Evolutionary conservation across 1,284 basidiomycete genomes (phyloP).

Genomic region (Leccinum ponderosum): DNA sequence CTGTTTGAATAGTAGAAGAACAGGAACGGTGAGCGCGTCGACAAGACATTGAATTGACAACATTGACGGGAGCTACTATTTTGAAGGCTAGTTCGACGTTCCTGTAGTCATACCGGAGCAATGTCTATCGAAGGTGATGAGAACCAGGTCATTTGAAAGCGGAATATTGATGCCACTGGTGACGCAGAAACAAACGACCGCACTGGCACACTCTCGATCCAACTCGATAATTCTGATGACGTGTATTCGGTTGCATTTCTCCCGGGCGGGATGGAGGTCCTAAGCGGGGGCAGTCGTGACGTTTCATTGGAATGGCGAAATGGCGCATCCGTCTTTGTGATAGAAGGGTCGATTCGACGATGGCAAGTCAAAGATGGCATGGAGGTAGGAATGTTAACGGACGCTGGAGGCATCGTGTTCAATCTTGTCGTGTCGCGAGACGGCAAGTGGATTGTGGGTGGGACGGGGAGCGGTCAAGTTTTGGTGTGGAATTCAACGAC

Average conservation of each 20-base stretch:
- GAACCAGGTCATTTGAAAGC: neutral
- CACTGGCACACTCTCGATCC: neutral
- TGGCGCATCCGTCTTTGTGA: no score
- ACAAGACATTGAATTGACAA: neutral
- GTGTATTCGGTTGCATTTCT: neutral
- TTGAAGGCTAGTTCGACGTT: neutral
- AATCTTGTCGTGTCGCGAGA: neutral
- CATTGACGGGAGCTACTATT: neutral
- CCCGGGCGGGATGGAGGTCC: neutral
- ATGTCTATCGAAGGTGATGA: neutral
- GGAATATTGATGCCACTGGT: neutral
- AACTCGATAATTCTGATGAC: rapidly evolving
- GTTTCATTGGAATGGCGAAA: no score
- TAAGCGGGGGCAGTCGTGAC: neutral
- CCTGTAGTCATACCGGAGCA: neutral
- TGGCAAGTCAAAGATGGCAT: neutral
- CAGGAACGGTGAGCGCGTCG: neutral
- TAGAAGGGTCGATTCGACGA: neutral
- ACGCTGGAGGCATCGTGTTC: neutral
- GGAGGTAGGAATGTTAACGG: neutral
- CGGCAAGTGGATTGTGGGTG: neutral
- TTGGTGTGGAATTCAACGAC: neutral
- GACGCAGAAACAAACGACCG: neutral
- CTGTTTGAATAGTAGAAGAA: no score
- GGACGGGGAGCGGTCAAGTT: neutral